Evolutionary conservation across 352 stramenopile species (phyloP).

Genomic region (Globisporangium radiosum): DNA sequence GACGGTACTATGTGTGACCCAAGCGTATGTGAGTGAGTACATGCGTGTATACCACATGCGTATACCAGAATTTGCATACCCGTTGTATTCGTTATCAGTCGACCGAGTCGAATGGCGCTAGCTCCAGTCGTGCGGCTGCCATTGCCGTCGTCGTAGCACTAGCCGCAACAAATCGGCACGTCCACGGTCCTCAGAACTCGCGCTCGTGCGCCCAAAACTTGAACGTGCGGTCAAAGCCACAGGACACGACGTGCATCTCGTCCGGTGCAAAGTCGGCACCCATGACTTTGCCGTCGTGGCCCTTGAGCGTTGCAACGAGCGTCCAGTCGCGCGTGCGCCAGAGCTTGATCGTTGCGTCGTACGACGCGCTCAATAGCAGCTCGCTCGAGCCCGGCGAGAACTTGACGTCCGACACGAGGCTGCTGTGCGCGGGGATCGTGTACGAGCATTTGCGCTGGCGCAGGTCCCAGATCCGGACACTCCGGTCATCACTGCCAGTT

Average conservation of each 20-base stretch:
- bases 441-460: constrained; percentile 87
- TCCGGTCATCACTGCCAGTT: constrained; percentile 94
- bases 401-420: constrained; percentile 90
- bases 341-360: constrained; percentile 92
- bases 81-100: too few species aligned
- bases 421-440: constrained; percentile 93
- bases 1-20: too few species aligned
- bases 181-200: constrained; percentile 56
- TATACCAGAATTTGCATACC: too few species aligned
- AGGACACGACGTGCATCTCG: constrained; percentile 86
- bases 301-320: constrained; percentile 81
- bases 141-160: too few species aligned
- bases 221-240: constrained; percentile 88
- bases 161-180: too few species aligned
- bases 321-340: constrained; percentile 94
- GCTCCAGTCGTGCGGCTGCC: too few species aligned
- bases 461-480: constrained; percentile 95
- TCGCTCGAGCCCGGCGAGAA: constrained; percentile 80
- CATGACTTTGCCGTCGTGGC: constrained; percentile 95
- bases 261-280: constrained; percentile 87
- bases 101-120: too few species aligned
- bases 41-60: too few species aligned
- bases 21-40: too few species aligned
- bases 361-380: constrained; percentile 89
- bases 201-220: constrained; percentile 90